Percentiles rank a stretch among this genome's conserved stretches.
phyloP scores from a whole-genome alignment of 139 green algal genomes.

The Diplosphaera chodatii region DNA sequence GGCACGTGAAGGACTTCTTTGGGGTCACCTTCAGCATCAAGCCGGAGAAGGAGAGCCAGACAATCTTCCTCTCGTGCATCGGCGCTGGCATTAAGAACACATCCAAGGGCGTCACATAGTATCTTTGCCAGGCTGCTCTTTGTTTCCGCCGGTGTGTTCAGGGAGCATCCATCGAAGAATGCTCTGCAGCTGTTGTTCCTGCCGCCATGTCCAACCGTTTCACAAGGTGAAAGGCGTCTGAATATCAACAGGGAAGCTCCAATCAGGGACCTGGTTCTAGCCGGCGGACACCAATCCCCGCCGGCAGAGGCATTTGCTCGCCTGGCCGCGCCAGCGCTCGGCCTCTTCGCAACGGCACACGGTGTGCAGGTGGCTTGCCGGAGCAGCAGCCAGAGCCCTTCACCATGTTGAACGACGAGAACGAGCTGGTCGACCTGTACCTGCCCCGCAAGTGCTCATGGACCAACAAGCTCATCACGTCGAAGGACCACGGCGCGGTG shows the following conservation, averaged over 20 bases:
- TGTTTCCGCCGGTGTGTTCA: too few relatives aligned
- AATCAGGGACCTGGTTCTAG: too few relatives aligned
- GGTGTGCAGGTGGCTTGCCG: too few relatives aligned
- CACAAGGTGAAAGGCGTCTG: too few relatives aligned
- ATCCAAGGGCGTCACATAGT: constrained; percentile 38
- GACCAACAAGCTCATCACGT: constrained; percentile 98
- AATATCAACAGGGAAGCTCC: too few relatives aligned
- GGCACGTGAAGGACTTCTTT: constrained; percentile 84
- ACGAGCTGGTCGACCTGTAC: constrained; percentile 95
- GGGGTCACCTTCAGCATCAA: constrained; percentile 83
- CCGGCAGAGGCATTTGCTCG: too few relatives aligned
- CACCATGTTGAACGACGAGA: constrained; percentile 91
- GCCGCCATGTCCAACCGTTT: too few relatives aligned
- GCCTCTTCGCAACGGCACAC: not conserved
- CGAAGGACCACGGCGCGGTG: constrained; percentile 95
- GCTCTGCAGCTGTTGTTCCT: too few relatives aligned
- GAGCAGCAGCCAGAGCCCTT: not conserved
- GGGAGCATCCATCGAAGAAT: too few relatives aligned
- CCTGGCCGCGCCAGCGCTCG: not conserved
- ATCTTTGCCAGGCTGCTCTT: too few relatives aligned
- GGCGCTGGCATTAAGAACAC: constrained; percentile 86
- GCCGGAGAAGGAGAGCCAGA: constrained; percentile 75
- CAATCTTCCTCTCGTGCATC: constrained; percentile 88
- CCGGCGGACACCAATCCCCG: too few relatives aligned
- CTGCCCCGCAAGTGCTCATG: constrained; percentile 97